phyloP scores from a whole-genome alignment of 352 stramenopile species.

The Phytopythium chamaehyphon region DNA sequence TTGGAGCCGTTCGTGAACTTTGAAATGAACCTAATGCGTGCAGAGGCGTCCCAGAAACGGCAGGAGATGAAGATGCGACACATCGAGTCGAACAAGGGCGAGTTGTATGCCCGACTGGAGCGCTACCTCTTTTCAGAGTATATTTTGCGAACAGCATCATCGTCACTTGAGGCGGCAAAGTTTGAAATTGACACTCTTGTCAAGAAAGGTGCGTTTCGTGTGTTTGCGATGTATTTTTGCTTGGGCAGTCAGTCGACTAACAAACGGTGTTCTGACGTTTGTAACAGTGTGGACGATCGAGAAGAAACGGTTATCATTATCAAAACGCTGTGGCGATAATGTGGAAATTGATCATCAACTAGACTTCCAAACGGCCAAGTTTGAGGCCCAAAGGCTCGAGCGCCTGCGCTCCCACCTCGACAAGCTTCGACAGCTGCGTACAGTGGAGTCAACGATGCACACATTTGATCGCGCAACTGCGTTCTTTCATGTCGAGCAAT shows the following conservation, averaged over 20 bases:
- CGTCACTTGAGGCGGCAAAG: slow-evolving; percentile 52
- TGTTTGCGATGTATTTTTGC: background rate
- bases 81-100: slow-evolving; percentile 79
- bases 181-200: slow-evolving; percentile 58
- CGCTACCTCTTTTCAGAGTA: slow-evolving; percentile 80
- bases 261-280: slow-evolving; percentile 2
- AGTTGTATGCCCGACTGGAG: slow-evolving; percentile 67
- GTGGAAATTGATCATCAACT: slow-evolving; percentile 51
- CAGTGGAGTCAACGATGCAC: slow-evolving; percentile 70
- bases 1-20: slow-evolving; percentile 80
- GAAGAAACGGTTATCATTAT: slow-evolving; percentile 48
- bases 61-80: slow-evolving; percentile 84
- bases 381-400: slow-evolving; percentile 56
- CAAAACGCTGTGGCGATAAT: slow-evolving; percentile 56
- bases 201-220: slow-evolving; percentile 54
- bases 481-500: slow-evolving; percentile 83
- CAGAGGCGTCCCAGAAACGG: slow-evolving; percentile 70
- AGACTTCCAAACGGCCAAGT: slow-evolving; percentile 70
- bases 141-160: slow-evolving; percentile 61
- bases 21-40: slow-evolving; percentile 76
- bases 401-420: slow-evolving; percentile 66
- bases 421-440: slow-evolving; percentile 69
- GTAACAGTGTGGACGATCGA: slow-evolving; percentile 53
- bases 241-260: background rate
- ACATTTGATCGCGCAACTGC: slow-evolving; percentile 75